Evolutionary conservation across 176 grass and related monocot species (phyloP).

Genomic region (Bonia amplexicaulis): DNA sequence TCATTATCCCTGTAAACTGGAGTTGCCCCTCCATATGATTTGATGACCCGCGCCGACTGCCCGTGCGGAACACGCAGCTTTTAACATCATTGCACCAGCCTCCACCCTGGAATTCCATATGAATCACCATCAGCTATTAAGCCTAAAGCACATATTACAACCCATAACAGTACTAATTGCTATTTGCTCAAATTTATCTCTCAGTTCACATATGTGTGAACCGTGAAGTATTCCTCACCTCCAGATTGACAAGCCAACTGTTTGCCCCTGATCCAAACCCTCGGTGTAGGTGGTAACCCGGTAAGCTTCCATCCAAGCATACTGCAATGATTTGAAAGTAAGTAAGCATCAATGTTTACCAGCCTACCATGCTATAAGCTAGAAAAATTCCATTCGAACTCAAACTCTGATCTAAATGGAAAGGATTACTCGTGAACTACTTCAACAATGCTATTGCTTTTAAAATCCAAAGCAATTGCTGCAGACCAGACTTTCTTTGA

Average conservation of each 20-base stretch:
- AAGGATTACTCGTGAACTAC: background rate
- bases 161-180: background rate
- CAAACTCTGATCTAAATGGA: background rate
- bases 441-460: background rate
- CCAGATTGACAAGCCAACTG: slow-evolving; percentile 85
- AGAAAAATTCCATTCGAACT: background rate
- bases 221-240: slow-evolving; percentile 45
- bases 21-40: slow-evolving; percentile 63
- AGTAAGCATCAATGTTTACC: background rate
- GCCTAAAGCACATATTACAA: slow-evolving; percentile 3
- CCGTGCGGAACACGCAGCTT: slow-evolving; percentile 64
- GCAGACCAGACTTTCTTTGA: background rate
- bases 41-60: slow-evolving; percentile 64
- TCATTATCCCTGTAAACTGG: slow-evolving; percentile 80
- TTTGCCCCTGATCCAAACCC: slow-evolving; percentile 91
- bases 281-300: slow-evolving; percentile 79
- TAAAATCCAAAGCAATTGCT: background rate
- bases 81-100: slow-evolving; percentile 76
- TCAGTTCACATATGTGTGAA: background rate
- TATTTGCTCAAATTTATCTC: slow-evolving; percentile 11
- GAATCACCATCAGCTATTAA: slow-evolving; percentile 23
- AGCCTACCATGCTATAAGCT: background rate
- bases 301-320: slow-evolving; percentile 92
- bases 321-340: slow-evolving; percentile 41
- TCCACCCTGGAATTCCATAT: slow-evolving; percentile 60